Evolutionary conservation across 2,329 filamentous ascomycete species (phyloP).

Genomic region (Cyanodermella asteris): DNA sequence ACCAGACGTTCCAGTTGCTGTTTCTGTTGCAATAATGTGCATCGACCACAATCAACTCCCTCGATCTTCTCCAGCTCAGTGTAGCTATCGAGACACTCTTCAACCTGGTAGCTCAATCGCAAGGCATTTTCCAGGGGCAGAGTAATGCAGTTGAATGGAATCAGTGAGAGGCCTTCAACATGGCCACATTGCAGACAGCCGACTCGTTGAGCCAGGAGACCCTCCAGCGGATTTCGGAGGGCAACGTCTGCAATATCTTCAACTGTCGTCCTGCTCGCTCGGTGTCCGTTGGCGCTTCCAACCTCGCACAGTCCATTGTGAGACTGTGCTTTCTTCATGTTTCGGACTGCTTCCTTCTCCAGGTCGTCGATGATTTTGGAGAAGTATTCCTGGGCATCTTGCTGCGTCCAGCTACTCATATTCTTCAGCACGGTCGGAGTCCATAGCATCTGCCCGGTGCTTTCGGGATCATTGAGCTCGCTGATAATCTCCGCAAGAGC

Average conservation of each 20-base stretch:
- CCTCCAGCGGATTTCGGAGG: conserved; percentile 61
- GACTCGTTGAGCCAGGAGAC: conserved; percentile 68
- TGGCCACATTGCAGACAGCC: conserved; percentile 70
- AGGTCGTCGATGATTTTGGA: conserved; percentile 72
- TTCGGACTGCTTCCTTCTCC: conserved; percentile 49
- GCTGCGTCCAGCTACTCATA: conserved; percentile 88
- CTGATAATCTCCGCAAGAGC: conserved; percentile 43
- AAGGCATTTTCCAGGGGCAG: conserved; percentile 51
- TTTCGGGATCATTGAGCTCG: conserved; percentile 45
- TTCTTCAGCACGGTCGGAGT: conserved; percentile 63
- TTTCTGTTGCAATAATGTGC: conserved; percentile 47
- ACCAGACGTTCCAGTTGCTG: conserved; percentile 28
- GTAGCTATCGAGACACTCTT: conserved; percentile 64
- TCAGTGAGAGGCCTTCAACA: conserved; percentile 72
- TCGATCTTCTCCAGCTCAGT: conserved; percentile 68
- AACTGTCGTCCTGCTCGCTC: conserved; percentile 5
- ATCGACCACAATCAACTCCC: conserved; percentile 79
- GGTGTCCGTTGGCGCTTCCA: conserved; percentile 5
- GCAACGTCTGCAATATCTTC: conserved; percentile 7
- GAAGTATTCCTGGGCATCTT: conserved; percentile 95
- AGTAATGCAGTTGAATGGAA: conserved; percentile 83
- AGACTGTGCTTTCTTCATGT: conserved; percentile 21
- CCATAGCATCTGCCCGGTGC: conserved; percentile 61
- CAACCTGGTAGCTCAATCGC: conserved; percentile 48
- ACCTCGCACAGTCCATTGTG: conserved; percentile 17